Percentiles rank a stretch among this genome's conserved stretches.
phyloP scores from a whole-genome alignment of 257 asterid genomes.

The Solanum pimpinellifolium region DNA sequence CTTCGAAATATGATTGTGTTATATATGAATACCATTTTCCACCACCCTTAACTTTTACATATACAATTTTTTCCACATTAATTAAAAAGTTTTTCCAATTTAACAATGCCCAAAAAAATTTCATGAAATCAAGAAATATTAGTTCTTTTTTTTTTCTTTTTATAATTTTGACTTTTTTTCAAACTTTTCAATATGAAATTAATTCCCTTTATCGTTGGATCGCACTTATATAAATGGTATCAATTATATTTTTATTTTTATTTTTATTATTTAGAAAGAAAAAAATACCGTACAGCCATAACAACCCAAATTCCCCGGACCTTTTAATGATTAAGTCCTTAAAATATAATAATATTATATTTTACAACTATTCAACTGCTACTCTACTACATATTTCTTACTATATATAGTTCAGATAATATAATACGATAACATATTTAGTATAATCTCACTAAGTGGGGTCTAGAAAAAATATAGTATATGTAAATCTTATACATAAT shows the following conservation, averaged over 20 bases:
- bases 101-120: neutral
- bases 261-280: neutral
- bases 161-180: neutral
- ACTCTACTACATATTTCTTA: neutral
- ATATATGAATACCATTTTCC: neutral
- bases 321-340: neutral
- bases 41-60: neutral
- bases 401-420: neutral
- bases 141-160: neutral
- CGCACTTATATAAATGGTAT: neutral
- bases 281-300: neutral
- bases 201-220: neutral
- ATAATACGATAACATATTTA: neutral
- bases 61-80: neutral
- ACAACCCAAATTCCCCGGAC: neutral
- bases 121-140: neutral
- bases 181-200: neutral
- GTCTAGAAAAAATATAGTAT: neutral
- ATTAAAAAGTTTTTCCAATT: neutral
- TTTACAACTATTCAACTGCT: neutral
- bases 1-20: neutral
- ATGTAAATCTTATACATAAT: rapidly evolving
- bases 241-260: neutral
- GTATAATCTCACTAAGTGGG: no score
- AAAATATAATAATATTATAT: neutral